Conservation (phyloP, 805 yeast species). For the Cyberlindnera galapagoensis region DNA sequence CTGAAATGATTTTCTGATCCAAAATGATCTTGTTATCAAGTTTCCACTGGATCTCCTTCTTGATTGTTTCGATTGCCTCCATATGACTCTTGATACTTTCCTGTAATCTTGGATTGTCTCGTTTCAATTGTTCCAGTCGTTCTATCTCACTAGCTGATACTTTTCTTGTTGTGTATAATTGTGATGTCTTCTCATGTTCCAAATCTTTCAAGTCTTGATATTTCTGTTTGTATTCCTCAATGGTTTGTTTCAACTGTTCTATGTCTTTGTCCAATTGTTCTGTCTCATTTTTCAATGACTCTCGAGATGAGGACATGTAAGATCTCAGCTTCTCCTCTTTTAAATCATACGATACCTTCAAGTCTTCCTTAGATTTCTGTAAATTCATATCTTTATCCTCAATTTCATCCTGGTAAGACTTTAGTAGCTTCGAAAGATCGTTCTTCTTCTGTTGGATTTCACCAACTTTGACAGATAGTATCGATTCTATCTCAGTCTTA, state of each 20-base stretch:
- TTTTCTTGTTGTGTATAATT: too few relatives aligned
- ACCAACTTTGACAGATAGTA: conserved; percentile 30
- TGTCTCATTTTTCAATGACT: conserved; percentile 5
- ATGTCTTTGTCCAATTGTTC: conserved; percentile 3
- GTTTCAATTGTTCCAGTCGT: too few relatives aligned
- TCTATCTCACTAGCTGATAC: too few relatives aligned
- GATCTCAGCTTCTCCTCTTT: conserved; percentile 20
- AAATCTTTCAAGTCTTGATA: neutral
- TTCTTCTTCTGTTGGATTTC: conserved; percentile 27
- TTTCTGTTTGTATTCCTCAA: conserved; percentile 8
- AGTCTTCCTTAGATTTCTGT: conserved; percentile 12
- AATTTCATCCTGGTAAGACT: conserved; percentile 23
- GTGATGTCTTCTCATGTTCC: conserved; percentile 1
- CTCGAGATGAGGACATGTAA: conserved; percentile 20
- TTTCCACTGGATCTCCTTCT: conserved; percentile 23
- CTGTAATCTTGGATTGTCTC: too few relatives aligned
- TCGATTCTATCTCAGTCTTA: conserved; percentile 30
- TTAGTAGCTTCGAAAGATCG: conserved; percentile 23
- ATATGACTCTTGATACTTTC: conserved; percentile 9
- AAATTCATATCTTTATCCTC: conserved; percentile 17
- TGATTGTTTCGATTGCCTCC: conserved; percentile 13
- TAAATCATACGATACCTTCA: conserved; percentile 20
- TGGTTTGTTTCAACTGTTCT: conserved; percentile 4
- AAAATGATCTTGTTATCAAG: conserved; percentile 24
- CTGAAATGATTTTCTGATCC: conserved; percentile 34